Evolutionary conservation across 345 rosid species (phyloP).

Genomic region (Dovyalis caffra): DNA sequence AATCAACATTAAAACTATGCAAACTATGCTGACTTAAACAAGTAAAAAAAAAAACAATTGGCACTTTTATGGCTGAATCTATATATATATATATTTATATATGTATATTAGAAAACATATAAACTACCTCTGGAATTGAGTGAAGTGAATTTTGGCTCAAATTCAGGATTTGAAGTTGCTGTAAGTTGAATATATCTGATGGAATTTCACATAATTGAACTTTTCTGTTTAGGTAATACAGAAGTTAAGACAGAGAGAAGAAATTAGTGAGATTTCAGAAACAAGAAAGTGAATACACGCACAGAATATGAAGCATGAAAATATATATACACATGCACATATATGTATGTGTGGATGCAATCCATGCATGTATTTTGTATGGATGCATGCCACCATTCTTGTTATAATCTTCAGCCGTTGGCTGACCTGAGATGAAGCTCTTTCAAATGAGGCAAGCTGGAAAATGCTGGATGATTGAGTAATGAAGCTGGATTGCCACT

Average conservation of each 20-base stretch:
- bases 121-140: slow-evolving; percentile 60
- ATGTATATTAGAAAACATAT: neutral
- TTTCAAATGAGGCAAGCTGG: slow-evolving; percentile 58
- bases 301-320: neutral
- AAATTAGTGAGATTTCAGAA: neutral
- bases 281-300: neutral
- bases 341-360: neutral
- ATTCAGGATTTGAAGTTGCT: slow-evolving; percentile 62
- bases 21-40: neutral
- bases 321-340: neutral
- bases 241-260: slow-evolving; percentile 13
- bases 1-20: neutral
- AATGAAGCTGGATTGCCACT: slow-evolving; percentile 69
- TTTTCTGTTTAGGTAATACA: slow-evolving; percentile 48
- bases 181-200: slow-evolving; percentile 56
- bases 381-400: neutral
- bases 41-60: neutral
- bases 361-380: neutral
- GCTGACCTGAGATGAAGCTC: slow-evolving; percentile 84
- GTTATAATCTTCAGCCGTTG: slow-evolving; percentile 9
- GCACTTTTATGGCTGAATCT: neutral
- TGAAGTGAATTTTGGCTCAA: slow-evolving; percentile 80
- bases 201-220: slow-evolving; percentile 67
- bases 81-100: no score
- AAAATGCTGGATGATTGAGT: slow-evolving; percentile 56